A percentile compares a stretch with the other conserved stretches of the same genome.
Conservation (phyloP, 441 rosid genomes). For the Isatis lusitanica region DNA sequence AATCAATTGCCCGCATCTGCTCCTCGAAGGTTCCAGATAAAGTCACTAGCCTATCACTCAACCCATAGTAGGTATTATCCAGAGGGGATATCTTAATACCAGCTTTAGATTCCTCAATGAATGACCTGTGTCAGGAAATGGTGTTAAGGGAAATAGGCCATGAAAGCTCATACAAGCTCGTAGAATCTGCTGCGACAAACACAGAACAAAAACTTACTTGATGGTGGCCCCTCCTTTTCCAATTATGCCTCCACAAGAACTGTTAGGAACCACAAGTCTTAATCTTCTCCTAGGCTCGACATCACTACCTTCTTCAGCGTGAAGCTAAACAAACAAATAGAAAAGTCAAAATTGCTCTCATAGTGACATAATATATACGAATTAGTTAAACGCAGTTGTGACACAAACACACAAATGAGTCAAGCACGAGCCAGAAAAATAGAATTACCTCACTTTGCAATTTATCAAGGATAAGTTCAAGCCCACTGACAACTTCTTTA, state of each 20-base stretch:
- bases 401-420: constrained; percentile 4
- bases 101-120: constrained; percentile 95
- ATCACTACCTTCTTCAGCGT: constrained; percentile 70
- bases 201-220: constrained; percentile 61
- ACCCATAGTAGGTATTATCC: constrained; percentile 83
- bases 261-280: constrained; percentile 90
- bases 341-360: neutral
- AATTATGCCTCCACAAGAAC: constrained; percentile 96
- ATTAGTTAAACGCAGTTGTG: neutral
- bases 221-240: constrained; percentile 98
- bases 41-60: constrained; percentile 95
- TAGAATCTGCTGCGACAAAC: constrained; percentile 1
- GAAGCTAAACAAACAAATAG: constrained; percentile 51
- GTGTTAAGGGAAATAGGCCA: neutral
- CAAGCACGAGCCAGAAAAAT: neutral
- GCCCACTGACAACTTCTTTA: constrained; percentile 75
- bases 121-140: constrained; percentile 60
- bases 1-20: constrained; percentile 87
- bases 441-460: constrained; percentile 78
- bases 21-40: constrained; percentile 83
- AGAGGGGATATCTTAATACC: constrained; percentile 91
- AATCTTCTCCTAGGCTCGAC: constrained; percentile 81
- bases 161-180: constrained; percentile 9
- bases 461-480: constrained; percentile 85
- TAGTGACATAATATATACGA: constrained; percentile 2